A percentile compares a stretch with the other conserved stretches of the same genome.
Evolutionary conservation across 2,329 filamentous ascomycete species (phyloP).

Genomic region (Pestalotiopsis sp.): DNA sequence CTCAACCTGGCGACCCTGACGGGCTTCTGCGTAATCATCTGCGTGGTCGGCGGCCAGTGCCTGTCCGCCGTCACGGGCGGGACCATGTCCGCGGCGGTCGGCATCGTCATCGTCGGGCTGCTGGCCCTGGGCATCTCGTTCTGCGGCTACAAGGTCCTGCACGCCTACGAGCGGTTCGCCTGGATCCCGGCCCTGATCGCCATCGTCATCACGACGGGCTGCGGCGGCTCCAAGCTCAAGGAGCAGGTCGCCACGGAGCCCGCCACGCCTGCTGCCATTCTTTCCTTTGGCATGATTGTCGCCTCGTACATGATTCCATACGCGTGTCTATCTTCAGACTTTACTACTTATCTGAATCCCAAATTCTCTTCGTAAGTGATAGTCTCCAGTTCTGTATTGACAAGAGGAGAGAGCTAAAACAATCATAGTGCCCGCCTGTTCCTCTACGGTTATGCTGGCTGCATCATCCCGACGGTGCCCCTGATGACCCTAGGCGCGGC

Average conservation of each 20-base stretch:
- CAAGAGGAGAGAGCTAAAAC: not conserved
- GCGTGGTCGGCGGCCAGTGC: constrained; percentile 60
- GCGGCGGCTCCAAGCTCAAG: constrained; percentile 48
- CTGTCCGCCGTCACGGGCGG: constrained; percentile 53
- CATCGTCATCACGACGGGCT: constrained; percentile 55
- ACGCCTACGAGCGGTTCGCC: constrained; percentile 58
- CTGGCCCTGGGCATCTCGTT: constrained; percentile 61
- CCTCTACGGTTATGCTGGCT: constrained; percentile 56
- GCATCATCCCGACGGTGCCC: constrained; percentile 53
- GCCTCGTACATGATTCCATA: constrained; percentile 66
- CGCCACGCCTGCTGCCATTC: constrained; percentile 44
- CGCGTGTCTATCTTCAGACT: constrained; percentile 58
- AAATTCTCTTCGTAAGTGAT: constrained; percentile 48
- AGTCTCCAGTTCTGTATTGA: not conserved
- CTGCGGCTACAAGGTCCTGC: constrained; percentile 57
- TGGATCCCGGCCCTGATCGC: constrained; percentile 57
- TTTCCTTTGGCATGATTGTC: constrained; percentile 61
- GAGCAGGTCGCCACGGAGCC: constrained; percentile 45
- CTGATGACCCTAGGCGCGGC: constrained; percentile 65
- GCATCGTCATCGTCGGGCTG: constrained; percentile 61
- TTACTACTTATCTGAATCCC: constrained; percentile 61
- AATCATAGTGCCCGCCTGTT: constrained; percentile 37
- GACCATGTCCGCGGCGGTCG: constrained; percentile 50
- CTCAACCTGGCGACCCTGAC: constrained; percentile 63
- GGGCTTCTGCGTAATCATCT: constrained; percentile 64